These are phyloP conservation scores for Colletotrichum orbiculare DNA, from an alignment of 2,329 filamentous ascomycete genomes.

Conservation along the genomic window DNA sequence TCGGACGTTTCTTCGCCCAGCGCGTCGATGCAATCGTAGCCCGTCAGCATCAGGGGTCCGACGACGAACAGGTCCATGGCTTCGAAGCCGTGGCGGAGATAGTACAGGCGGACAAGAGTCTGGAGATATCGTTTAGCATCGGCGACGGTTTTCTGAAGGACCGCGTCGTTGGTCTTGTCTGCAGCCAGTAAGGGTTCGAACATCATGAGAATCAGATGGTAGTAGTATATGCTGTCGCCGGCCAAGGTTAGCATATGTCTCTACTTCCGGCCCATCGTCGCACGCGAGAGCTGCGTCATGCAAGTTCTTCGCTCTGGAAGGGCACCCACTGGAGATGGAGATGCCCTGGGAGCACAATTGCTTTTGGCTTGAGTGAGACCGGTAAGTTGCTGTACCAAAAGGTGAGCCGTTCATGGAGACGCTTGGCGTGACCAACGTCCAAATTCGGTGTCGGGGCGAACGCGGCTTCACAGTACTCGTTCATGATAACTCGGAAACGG, in stretches of 20 bases:
- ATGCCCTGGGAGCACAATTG: slow-evolving; percentile 48
- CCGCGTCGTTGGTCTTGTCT: slow-evolving; percentile 7
- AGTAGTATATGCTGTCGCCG: slow-evolving; percentile 37
- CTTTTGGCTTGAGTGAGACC: slow-evolving; percentile 40
- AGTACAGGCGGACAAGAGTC: slow-evolving; percentile 45
- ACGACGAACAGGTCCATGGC: slow-evolving; percentile 40
- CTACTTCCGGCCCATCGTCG: background rate
- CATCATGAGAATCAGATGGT: slow-evolving; percentile 41
- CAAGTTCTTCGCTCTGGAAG: slow-evolving; percentile 8
- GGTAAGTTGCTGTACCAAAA: slow-evolving; percentile 45
- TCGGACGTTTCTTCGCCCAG: slow-evolving; percentile 38
- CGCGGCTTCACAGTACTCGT: slow-evolving; percentile 41
- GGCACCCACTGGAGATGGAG: slow-evolving; percentile 49
- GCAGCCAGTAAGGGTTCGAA: slow-evolving; percentile 41
- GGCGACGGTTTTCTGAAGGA: slow-evolving; percentile 33
- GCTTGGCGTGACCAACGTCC: slow-evolving; percentile 33
- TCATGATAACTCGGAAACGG: slow-evolving; percentile 44
- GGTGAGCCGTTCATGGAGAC: slow-evolving; percentile 38
- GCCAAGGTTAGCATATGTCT: background rate
- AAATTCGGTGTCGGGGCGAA: slow-evolving; percentile 35
- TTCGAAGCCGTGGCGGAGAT: slow-evolving; percentile 47
- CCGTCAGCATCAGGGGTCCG: slow-evolving; percentile 46
- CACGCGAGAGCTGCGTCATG: too few relatives aligned
- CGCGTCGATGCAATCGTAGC: slow-evolving; percentile 41
- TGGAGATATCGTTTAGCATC: slow-evolving; percentile 39